These are phyloP conservation scores for Saccharum spontaneum DNA, from an alignment of 176 grass and related monocot species.

Conservation along the genomic window DNA sequence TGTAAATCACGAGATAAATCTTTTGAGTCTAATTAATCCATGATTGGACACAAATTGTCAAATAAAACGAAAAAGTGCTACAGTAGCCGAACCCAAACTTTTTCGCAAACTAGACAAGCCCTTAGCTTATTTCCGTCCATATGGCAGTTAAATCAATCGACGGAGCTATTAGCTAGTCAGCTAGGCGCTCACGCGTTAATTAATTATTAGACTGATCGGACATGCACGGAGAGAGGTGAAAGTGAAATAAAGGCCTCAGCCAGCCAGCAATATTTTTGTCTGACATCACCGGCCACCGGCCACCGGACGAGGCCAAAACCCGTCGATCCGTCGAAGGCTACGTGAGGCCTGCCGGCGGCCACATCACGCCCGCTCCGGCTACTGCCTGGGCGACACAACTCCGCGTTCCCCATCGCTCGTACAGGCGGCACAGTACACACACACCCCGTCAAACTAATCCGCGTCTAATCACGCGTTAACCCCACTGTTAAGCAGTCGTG, in stretches of 20 bases:
- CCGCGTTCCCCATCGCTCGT: neutral
- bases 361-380: slow-evolving; percentile 2
- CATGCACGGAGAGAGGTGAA: neutral
- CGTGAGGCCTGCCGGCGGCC: slow-evolving; percentile 20
- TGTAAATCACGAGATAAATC: no score
- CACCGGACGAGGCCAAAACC: no score
- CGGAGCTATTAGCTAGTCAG: neutral
- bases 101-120: no score
- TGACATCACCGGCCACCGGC: no score
- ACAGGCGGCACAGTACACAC: neutral
- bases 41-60: no score
- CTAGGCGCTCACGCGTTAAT: neutral
- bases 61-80: no score
- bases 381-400: slow-evolving; percentile 27
- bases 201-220: neutral
- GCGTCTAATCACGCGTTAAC: neutral
- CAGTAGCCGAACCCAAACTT: no score
- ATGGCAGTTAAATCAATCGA: neutral
- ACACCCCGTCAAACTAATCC: neutral
- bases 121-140: neutral
- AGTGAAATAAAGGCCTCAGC: no score
- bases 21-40: no score
- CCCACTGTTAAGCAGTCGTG: neutral
- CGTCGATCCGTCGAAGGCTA: neutral
- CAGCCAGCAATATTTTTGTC: no score